Percentiles rank a stretch among this genome's conserved stretches.
Conservation (phyloP, 2,329 filamentous ascomycete species). For the Xylaria sp. region DNA sequence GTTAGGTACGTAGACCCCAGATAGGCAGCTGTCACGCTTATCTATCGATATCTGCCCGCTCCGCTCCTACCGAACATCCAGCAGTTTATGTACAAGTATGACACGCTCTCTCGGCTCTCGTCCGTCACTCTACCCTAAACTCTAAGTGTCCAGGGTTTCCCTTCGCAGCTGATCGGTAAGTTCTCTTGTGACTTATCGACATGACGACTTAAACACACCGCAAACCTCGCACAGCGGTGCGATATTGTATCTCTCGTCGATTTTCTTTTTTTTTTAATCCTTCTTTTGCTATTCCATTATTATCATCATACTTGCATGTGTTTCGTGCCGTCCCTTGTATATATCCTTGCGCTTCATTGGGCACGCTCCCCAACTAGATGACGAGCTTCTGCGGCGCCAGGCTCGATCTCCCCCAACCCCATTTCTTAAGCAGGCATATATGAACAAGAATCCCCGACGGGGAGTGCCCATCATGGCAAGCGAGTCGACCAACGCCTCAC, state of each 20-base stretch:
- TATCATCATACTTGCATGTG: not conserved
- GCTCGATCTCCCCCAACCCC: constrained; percentile 9
- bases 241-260: constrained; percentile 3
- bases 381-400: not conserved
- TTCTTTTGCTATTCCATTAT: not conserved
- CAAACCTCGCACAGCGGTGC: constrained; percentile 17
- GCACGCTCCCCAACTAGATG: not conserved
- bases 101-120: not conserved
- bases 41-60: constrained; percentile 13
- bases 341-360: not conserved
- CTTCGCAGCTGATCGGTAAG: not conserved
- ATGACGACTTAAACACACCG: constrained; percentile 24
- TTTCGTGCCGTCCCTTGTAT: not conserved
- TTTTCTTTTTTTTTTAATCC: not conserved
- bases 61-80: constrained; percentile 1
- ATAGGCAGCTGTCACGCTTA: not conserved
- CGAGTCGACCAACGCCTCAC: constrained; percentile 40
- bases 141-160: not conserved
- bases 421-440: constrained; percentile 8
- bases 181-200: constrained; percentile 15
- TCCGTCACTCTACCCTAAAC: not conserved
- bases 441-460: constrained; percentile 20
- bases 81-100: too few species aligned
- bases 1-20: not conserved
- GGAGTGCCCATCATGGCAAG: constrained; percentile 39